phyloP scores from a whole-genome alignment of 306 rosid genomes.

The Lathyrus oleraceus region DNA sequence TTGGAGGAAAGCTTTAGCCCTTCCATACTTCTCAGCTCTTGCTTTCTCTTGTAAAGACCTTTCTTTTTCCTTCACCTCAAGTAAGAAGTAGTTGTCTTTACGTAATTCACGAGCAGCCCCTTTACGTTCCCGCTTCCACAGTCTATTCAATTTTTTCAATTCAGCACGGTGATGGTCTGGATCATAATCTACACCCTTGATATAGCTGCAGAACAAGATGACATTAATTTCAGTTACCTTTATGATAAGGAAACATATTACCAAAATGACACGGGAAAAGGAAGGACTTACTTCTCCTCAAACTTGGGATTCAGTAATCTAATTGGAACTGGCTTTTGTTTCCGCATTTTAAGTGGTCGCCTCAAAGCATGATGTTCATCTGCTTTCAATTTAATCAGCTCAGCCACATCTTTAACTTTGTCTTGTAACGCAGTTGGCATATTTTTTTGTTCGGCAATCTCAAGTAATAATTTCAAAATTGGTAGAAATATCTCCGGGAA shows the following conservation, averaged over 20 bases:
- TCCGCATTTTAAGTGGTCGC: constrained; percentile 83
- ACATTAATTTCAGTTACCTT: constrained; percentile 24
- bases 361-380: constrained; percentile 52
- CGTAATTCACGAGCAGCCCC: constrained; percentile 87
- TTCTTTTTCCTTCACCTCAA: constrained; percentile 69
- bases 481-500: constrained; percentile 85
- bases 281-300: constrained; percentile 69
- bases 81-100: constrained; percentile 74
- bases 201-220: constrained; percentile 61
- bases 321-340: constrained; percentile 83
- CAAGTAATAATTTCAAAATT: constrained; percentile 50
- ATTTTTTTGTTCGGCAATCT: constrained; percentile 55
- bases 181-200: constrained; percentile 88
- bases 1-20: constrained; percentile 76
- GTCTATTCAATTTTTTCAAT: constrained; percentile 65
- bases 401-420: constrained; percentile 55
- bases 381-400: constrained; percentile 55
- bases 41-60: constrained; percentile 61
- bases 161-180: constrained; percentile 73
- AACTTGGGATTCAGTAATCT: constrained; percentile 78
- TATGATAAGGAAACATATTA: neutral
- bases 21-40: constrained; percentile 67
- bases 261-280: neutral
- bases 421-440: constrained; percentile 51
- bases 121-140: constrained; percentile 65